Evolutionary conservation across 1,139 yeast species (phyloP).

Genomic region (Groenewaldozyma auringiensis): DNA sequence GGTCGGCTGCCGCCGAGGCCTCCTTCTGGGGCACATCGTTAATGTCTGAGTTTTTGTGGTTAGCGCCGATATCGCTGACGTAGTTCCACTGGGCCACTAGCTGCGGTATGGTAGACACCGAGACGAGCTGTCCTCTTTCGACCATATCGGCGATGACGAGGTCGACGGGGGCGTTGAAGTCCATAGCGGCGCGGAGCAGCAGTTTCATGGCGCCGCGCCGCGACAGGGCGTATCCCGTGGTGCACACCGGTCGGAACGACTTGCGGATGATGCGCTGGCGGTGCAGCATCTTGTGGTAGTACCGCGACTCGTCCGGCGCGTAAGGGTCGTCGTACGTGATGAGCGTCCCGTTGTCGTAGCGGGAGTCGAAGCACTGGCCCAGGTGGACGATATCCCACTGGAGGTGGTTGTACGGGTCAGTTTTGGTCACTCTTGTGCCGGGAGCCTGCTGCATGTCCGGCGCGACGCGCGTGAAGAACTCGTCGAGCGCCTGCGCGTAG

Average conservation of each 20-base stretch:
- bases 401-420: conserved; percentile 8
- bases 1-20: not conserved
- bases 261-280: conserved; percentile 11
- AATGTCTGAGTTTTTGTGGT: conserved; percentile 13
- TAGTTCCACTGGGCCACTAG: conserved; percentile 15
- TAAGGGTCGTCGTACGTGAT: conserved; percentile 11
- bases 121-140: conserved; percentile 8
- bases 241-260: conserved; percentile 13
- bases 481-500: conserved; percentile 12
- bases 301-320: conserved; percentile 9
- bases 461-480: conserved; percentile 2
- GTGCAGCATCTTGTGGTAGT: conserved; percentile 2
- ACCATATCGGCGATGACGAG: conserved; percentile 12
- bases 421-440: not conserved
- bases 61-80: conserved; percentile 15
- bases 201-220: conserved; percentile 16
- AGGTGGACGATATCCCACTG: conserved; percentile 13
- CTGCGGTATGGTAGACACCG: conserved; percentile 14
- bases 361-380: conserved; percentile 10
- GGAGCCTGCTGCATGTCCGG: not conserved
- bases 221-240: conserved; percentile 18
- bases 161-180: conserved; percentile 16
- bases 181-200: conserved; percentile 14
- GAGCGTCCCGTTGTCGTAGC: conserved; percentile 2
- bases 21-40: conserved; percentile 2